Conservation (phyloP, 139 green algal genomes). For the Zygnema circumcarinatum region DNA sequence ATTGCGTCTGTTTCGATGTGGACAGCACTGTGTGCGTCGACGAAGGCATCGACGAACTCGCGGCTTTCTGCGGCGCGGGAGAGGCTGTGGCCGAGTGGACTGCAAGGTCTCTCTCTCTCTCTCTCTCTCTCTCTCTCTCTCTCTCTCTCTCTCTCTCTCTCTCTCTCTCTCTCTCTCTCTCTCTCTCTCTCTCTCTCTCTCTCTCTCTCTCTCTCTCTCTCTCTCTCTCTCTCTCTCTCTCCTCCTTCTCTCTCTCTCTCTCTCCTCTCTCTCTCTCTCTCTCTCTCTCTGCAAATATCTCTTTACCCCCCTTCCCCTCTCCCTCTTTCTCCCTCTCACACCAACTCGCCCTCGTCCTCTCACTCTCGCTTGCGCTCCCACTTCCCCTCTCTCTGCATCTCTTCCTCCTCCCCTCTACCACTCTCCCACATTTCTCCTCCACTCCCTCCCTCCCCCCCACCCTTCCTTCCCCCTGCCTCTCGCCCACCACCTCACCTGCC, state of each 20-base stretch:
- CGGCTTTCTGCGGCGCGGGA: slow-evolving; percentile 86
- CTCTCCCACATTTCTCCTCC: no score
- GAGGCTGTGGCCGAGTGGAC: slow-evolving; percentile 87
- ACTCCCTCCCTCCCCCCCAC: background rate
- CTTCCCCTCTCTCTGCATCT: slow-evolving; percentile 65
- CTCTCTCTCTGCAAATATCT: background rate
- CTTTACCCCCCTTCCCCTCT: no score
- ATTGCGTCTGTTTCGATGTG: slow-evolving; percentile 95
- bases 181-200: background rate
- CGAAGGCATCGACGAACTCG: slow-evolving; percentile 97
- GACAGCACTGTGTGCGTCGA: slow-evolving; percentile 95
- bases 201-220: background rate
- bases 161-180: no score
- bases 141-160: background rate
- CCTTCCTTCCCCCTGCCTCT: background rate
- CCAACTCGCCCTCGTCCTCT: background rate
- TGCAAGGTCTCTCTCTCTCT: slow-evolving; percentile 49
- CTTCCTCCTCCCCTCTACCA: background rate
- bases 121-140: slow-evolving; percentile 65
- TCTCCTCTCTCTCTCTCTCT: background rate
- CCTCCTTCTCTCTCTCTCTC: background rate
- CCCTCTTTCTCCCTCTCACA: no score
- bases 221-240: background rate
- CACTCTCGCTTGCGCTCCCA: no score
- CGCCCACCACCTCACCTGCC: background rate